Conservation (phyloP, 345 rosid species). For the Populus nigra region DNA sequence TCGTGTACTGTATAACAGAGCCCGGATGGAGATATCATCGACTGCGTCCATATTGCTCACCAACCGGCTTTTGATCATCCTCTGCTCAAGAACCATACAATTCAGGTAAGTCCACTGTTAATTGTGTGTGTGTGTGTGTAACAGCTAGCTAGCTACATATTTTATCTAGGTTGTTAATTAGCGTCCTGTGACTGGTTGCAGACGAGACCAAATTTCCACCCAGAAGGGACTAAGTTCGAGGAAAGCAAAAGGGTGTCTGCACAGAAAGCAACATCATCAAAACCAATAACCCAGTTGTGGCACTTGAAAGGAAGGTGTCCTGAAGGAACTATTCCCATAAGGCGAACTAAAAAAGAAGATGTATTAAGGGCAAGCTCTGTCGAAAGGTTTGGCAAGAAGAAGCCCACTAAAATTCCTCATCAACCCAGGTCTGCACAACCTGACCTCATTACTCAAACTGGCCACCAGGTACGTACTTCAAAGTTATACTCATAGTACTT, state of each 20-base stretch:
- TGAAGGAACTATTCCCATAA: conserved; percentile 74
- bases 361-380: conserved; percentile 85
- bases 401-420: conserved; percentile 56
- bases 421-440: conserved; percentile 84
- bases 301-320: conserved; percentile 73
- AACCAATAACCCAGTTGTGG: conserved; percentile 72
- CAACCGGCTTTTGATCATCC: conserved; percentile 98
- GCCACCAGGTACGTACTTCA: conserved; percentile 67
- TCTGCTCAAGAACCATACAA: conserved; percentile 77
- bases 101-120: conserved; percentile 47
- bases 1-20: conserved; percentile 13
- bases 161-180: no score
- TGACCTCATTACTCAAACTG: conserved; percentile 69
- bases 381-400: conserved; percentile 87
- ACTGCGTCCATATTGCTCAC: conserved; percentile 68
- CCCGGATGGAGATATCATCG: conserved; percentile 78
- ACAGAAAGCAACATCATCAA: conserved; percentile 16
- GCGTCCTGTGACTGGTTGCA: conserved; percentile 18
- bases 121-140: no score
- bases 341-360: conserved; percentile 80
- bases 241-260: conserved; percentile 57
- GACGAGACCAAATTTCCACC: conserved; percentile 82
- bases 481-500: not conserved
- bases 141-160: no score
- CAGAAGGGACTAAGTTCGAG: conserved; percentile 57